Conservation (phyloP, 2,329 filamentous ascomycete genomes). For the Diaporthe ilicicola region DNA sequence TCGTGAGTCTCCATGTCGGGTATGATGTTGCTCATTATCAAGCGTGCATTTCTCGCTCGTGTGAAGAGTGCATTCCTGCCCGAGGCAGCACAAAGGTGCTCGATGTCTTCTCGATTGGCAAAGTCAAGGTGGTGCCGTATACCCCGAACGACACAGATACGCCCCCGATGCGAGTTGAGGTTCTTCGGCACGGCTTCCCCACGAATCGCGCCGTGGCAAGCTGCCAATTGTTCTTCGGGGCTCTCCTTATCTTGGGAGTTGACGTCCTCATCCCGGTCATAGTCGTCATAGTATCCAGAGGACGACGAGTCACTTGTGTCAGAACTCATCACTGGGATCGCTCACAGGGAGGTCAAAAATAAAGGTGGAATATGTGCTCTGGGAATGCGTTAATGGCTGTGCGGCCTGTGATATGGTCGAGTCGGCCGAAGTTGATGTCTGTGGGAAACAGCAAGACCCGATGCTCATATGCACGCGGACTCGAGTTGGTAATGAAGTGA, state of each 20-base stretch:
- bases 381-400: background rate
- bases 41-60: background rate
- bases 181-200: background rate
- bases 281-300: background rate
- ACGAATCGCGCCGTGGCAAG: background rate
- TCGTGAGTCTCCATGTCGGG: background rate
- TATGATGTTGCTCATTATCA: background rate
- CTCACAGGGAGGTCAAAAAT: too few species aligned
- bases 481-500: background rate
- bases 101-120: background rate
- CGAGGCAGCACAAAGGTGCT: background rate
- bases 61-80: background rate
- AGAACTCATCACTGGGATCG: too few species aligned
- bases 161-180: background rate
- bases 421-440: background rate
- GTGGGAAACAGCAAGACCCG: background rate
- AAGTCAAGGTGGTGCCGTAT: conserved; percentile 2
- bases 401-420: background rate
- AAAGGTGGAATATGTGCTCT: too few species aligned
- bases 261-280: background rate
- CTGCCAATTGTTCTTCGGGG: background rate
- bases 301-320: background rate
- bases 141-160: background rate
- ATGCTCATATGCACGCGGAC: background rate
- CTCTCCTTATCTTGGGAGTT: background rate